Conservation (phyloP, 2,329 filamentous ascomycete genomes). For the Myriosclerotinia scirpicola region DNA sequence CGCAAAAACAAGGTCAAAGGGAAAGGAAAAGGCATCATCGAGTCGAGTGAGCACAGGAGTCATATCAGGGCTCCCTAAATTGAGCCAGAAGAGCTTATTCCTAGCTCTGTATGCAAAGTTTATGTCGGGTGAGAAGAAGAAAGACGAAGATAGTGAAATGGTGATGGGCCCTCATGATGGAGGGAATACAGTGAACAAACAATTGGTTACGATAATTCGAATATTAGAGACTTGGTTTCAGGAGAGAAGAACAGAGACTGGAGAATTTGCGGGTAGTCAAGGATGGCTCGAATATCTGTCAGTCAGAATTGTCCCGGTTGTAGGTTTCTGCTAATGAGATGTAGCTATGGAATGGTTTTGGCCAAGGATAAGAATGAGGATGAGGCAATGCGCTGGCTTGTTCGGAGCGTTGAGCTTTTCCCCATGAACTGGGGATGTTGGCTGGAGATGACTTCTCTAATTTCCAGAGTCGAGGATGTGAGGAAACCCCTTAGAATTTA, state of each 20-base stretch:
- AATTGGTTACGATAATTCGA: slow-evolving; percentile 72
- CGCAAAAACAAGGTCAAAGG: slow-evolving; percentile 57
- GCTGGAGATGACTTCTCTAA: slow-evolving; percentile 83
- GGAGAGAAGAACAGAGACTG: slow-evolving; percentile 58
- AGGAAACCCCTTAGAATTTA: slow-evolving; percentile 39
- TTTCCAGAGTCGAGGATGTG: slow-evolving; percentile 79
- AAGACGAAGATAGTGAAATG: slow-evolving; percentile 96
- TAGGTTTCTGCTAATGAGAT: slow-evolving; percentile 27
- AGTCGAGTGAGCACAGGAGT: slow-evolving; percentile 25
- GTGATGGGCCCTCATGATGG: slow-evolving; percentile 91
- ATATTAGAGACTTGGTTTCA: slow-evolving; percentile 80
- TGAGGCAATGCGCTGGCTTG: slow-evolving; percentile 80
- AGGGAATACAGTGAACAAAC: slow-evolving; percentile 80
- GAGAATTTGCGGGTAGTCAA: slow-evolving; percentile 64
- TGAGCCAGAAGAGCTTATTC: slow-evolving; percentile 92
- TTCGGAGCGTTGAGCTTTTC: slow-evolving; percentile 83
- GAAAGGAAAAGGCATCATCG: slow-evolving; percentile 50
- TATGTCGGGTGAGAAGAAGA: slow-evolving; percentile 90
- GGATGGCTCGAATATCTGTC: slow-evolving; percentile 90
- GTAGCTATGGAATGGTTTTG: slow-evolving; percentile 80
- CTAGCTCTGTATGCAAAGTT: slow-evolving; percentile 90
- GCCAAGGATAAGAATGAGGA: slow-evolving; percentile 88
- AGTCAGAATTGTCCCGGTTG: slow-evolving; percentile 34
- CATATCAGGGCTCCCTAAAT: slow-evolving; percentile 48
- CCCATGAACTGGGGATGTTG: slow-evolving; percentile 98